Conservation (phyloP, 192 early-diverging fungal species). For the Lunasporangiospora selenospora region DNA sequence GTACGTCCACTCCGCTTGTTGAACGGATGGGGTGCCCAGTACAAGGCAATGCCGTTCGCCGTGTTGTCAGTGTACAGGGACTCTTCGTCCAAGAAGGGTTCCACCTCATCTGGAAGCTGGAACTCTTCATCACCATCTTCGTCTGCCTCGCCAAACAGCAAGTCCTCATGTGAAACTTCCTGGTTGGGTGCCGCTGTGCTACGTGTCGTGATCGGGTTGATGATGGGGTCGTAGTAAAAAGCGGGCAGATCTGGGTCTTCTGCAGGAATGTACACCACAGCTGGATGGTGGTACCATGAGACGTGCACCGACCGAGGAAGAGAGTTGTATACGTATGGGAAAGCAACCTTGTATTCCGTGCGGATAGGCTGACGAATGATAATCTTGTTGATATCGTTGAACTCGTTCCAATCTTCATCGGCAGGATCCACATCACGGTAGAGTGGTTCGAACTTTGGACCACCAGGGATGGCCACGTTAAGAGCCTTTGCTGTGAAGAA, state of each 20-base stretch:
- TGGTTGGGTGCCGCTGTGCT: constrained; percentile 57
- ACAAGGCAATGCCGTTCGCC: constrained; percentile 89
- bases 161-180: constrained; percentile 68
- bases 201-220: constrained; percentile 97
- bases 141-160: constrained; percentile 79
- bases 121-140: constrained; percentile 86
- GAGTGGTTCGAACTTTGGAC: constrained; percentile 97
- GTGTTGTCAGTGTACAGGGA: constrained; percentile 92
- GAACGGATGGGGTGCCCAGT: constrained; percentile 99
- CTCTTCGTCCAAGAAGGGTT: constrained; percentile 80
- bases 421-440: constrained; percentile 95
- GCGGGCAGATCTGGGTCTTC: constrained; percentile 97
- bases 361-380: constrained; percentile 98
- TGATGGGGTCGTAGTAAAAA: constrained; percentile 96
- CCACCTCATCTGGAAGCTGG: constrained; percentile 76
- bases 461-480: constrained; percentile 98
- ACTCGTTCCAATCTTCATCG: constrained; percentile 99
- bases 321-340: constrained; percentile 98
- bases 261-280: constrained; percentile 84
- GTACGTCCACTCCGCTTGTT: constrained; percentile 90
- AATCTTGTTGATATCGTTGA: constrained; percentile 99
- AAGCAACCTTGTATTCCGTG: constrained; percentile 99
- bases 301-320: constrained; percentile 92
- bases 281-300: constrained; percentile 93
- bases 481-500: constrained; percentile 98